These are phyloP conservation scores for Ophiocordyceps sinensis DNA, from an alignment of 2,329 filamentous ascomycete species.

Conservation along the genomic window DNA sequence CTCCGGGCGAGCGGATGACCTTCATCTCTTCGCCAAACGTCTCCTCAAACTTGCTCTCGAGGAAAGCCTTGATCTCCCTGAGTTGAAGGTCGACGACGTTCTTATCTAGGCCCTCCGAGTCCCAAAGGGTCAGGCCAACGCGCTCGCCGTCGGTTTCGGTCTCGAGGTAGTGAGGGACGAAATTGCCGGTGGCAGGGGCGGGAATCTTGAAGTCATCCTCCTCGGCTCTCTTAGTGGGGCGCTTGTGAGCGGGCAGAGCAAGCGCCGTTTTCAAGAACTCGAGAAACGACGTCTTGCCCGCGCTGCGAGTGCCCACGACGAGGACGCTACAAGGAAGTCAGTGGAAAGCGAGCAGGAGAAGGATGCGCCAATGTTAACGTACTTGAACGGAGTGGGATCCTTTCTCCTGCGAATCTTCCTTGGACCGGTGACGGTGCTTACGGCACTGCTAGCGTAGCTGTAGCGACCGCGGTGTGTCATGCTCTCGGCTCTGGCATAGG, in stretches of 20 bases:
- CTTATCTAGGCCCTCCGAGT: conserved; percentile 89
- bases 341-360: not conserved
- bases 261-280: conserved; percentile 85
- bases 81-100: conserved; percentile 90
- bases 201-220: conserved; percentile 44
- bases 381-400: conserved; percentile 98
- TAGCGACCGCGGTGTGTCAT: conserved; percentile 95
- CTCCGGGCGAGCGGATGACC: conserved; percentile 81
- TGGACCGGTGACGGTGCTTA: conserved; percentile 86
- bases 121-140: conserved; percentile 88
- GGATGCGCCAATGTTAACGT: conserved; percentile 26
- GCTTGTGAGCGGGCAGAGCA: conserved; percentile 69
- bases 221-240: conserved; percentile 37
- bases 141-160: conserved; percentile 88
- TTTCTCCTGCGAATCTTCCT: conserved; percentile 85
- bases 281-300: conserved; percentile 93
- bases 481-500: conserved; percentile 75
- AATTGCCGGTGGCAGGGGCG: conserved; percentile 48
- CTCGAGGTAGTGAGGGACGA: conserved; percentile 81
- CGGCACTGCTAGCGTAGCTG: conserved; percentile 85
- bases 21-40: conserved; percentile 97
- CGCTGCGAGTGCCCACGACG: conserved; percentile 72
- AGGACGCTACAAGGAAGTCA: conserved; percentile 49
- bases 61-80: conserved; percentile 76
- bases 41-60: conserved; percentile 97